Base-by-base conservation (phyloP, 768 basidiomycete genomes). In the Tricholoma terreum region DNA sequence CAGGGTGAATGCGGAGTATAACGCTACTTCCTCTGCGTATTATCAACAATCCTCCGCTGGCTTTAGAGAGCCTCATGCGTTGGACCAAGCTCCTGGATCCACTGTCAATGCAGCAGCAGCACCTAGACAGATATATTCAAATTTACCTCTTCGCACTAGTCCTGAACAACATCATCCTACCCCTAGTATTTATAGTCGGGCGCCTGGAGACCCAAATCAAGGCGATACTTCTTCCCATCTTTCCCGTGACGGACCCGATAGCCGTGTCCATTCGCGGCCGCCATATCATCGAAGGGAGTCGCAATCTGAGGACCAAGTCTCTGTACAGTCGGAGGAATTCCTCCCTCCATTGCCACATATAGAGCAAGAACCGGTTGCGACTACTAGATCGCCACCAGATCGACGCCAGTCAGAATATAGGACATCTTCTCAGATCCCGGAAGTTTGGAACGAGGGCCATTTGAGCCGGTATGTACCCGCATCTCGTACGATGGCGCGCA, bases 1-100 rank as follows among this genome's bases (percentile, higher is more conserved):
- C 6, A 67, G 69, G 57, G 67, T 71, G 21, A 80, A 81, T 52
- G 77, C 80, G 8, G 70, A 72, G 54, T 72, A 73, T 52, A 80
- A 81, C 53, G 70, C 77, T 15, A 69, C 72, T 1, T 63, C 74
- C 8, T 73, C 75, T 33, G 65, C 68, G n/a, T 75, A 75, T 54
- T 73, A 72, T 52, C 60, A 48, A 38, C 58, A 34, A 21, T 35
- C 59, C 4, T 55, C 60, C 8, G 36, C 21, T 6, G 52, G 27
- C 21, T 27, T 15, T 46, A 9, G 24, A 6, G 22, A 46, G 45
- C 27, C 53, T 2, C 48, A 51, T 56, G 33, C 50, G 12, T 19
- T 55, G 14, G 19, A 27, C 34, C 12, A 33, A 22, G 33, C 48
- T 10, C 43, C 58, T 0, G 48, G 27, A 0, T 45, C 52, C 35